phyloP scores from a whole-genome alignment of 2,329 filamentous ascomycete species.

The Penicillium sp. region DNA sequence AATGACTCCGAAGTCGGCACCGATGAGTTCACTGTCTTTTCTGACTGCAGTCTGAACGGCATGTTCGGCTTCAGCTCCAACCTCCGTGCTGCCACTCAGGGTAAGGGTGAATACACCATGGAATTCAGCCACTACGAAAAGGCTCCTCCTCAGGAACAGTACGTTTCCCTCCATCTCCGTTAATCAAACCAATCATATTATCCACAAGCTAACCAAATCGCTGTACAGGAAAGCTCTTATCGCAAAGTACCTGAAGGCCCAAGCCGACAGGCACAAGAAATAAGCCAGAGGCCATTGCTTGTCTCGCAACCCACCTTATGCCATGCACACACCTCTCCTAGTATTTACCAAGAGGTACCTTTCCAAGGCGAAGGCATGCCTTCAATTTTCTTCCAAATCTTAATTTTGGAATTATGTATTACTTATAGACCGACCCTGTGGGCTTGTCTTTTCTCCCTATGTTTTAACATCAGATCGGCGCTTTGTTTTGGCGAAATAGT shows the following conservation, averaged over 20 bases:
- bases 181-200: neutral
- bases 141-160: constrained; percentile 87
- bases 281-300: constrained; percentile 32
- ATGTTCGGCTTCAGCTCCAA: constrained; percentile 98
- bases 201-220: constrained; percentile 18
- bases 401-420: constrained; percentile 23
- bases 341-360: constrained; percentile 16
- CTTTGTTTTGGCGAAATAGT: constrained; percentile 7
- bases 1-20: constrained; percentile 92
- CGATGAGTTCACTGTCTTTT: constrained; percentile 91
- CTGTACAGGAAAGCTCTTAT: constrained; percentile 66
- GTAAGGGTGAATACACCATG: constrained; percentile 98
- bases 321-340: constrained; percentile 10
- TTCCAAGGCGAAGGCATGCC: constrained; percentile 15
- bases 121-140: constrained; percentile 96
- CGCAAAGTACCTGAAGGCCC: constrained; percentile 69
- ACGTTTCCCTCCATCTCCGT: constrained; percentile 49
- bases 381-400: constrained; percentile 17
- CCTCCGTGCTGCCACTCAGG: constrained; percentile 89
- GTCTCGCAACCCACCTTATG: neutral
- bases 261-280: constrained; percentile 68
- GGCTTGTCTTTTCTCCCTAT: constrained; percentile 23
- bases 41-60: constrained; percentile 90
- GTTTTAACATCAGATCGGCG: constrained; percentile 9
- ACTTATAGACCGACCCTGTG: constrained; percentile 29